Conservation (phyloP, 2,329 filamentous ascomycete genomes). For the Colletotrichum godetiae region DNA sequence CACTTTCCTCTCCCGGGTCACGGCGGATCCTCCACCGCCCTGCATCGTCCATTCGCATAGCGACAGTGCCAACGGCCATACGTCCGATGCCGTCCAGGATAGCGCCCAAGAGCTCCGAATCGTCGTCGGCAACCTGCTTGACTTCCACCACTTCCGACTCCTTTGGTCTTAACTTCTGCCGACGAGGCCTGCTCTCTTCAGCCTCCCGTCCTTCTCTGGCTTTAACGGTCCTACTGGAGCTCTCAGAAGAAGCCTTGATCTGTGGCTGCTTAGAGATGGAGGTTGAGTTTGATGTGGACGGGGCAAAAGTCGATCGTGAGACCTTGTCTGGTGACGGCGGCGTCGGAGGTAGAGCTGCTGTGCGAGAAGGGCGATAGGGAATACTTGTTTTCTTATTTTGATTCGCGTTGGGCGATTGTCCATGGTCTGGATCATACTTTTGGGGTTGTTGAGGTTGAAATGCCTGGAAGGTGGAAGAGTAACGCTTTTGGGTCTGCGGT, state of each 20-base stretch:
- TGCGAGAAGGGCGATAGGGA: background rate
- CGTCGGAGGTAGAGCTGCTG: background rate
- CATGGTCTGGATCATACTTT: background rate
- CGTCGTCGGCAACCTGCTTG: slow-evolving; percentile 40
- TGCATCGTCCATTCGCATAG: slow-evolving; percentile 50
- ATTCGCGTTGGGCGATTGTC: background rate
- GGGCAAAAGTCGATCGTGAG: background rate
- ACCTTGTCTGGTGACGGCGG: background rate
- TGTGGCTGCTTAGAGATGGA: background rate
- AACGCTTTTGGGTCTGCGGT: background rate
- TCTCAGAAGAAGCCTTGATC: background rate
- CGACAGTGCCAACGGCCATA: slow-evolving; percentile 41
- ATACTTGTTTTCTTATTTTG: background rate
- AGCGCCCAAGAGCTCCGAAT: slow-evolving; percentile 46
- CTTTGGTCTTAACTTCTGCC: background rate
- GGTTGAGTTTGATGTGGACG: too few species aligned
- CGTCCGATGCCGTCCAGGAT: slow-evolving; percentile 50
- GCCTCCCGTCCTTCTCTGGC: background rate
- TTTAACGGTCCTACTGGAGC: background rate
- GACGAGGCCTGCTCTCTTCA: background rate
- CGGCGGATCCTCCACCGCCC: slow-evolving; percentile 54
- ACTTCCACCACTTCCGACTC: background rate
- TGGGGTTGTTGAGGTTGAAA: background rate
- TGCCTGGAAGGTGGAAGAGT: background rate
- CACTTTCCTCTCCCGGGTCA: background rate